Evolutionary conservation across 2,329 filamentous ascomycete genomes (phyloP).

Genomic region (Pseudopithomyces chartarum): DNA sequence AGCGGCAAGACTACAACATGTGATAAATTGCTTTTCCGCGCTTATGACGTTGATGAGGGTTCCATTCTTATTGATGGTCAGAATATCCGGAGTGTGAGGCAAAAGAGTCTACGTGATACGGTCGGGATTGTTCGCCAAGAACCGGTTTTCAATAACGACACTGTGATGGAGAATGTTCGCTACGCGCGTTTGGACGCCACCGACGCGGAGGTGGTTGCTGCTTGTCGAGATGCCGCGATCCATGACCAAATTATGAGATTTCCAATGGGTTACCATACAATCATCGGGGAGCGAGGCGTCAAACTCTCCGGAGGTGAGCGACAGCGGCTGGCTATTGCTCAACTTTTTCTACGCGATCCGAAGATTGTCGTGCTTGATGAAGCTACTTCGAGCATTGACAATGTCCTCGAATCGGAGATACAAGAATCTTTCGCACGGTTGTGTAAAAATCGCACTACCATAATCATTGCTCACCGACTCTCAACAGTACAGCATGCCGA

Average conservation of each 20-base stretch:
- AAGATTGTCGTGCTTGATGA: slow-evolving; percentile 84
- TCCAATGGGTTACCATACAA: slow-evolving; percentile 38
- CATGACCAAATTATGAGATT: slow-evolving; percentile 66
- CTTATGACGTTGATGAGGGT: slow-evolving; percentile 60
- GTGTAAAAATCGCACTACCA: slow-evolving; percentile 64
- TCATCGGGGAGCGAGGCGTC: slow-evolving; percentile 31
- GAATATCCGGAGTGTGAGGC: slow-evolving; percentile 60
- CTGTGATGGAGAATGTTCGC: slow-evolving; percentile 64
- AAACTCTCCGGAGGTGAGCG: slow-evolving; percentile 65
- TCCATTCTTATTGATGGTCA: slow-evolving; percentile 60
- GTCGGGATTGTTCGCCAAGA: slow-evolving; percentile 68
- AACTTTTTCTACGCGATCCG: slow-evolving; percentile 75
- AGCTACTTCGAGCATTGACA: slow-evolving; percentile 81
- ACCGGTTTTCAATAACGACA: slow-evolving; percentile 63
- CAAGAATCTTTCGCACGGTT: slow-evolving; percentile 62
- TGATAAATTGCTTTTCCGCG: slow-evolving; percentile 61
- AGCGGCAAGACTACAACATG: slow-evolving; percentile 62
- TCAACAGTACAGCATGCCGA: slow-evolving; percentile 83
- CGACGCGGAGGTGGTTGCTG: slow-evolving; percentile 61
- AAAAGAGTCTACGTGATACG: slow-evolving; percentile 59
- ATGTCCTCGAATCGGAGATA: slow-evolving; percentile 66
- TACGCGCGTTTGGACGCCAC: slow-evolving; percentile 63
- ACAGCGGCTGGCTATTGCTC: slow-evolving; percentile 68
- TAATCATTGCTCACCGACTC: slow-evolving; percentile 73
- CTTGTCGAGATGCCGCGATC: slow-evolving; percentile 63